phyloP scores from a whole-genome alignment of 2,329 filamentous ascomycete genomes.

The Aaosphaeria arxii region DNA sequence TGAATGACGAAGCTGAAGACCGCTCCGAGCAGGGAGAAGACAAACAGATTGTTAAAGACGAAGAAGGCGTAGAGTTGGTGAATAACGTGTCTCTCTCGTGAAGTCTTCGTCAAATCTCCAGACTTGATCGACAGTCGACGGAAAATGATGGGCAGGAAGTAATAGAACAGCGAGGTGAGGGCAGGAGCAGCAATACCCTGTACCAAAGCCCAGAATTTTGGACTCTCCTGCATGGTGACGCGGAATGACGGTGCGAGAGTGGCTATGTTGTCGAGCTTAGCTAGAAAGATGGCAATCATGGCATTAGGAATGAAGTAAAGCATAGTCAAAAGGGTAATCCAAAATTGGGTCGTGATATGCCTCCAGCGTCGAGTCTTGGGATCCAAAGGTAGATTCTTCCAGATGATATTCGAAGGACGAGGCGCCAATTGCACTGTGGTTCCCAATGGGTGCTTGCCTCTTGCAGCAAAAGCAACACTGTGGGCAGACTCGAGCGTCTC shows the following conservation, averaged over 20 bases:
- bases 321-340: constrained; percentile 76
- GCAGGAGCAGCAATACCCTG: constrained; percentile 91
- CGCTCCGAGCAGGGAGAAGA: constrained; percentile 89
- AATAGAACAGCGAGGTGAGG: constrained; percentile 81
- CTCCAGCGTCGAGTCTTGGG: constrained; percentile 68
- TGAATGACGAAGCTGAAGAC: constrained; percentile 70
- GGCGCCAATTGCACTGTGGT: constrained; percentile 77
- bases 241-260: constrained; percentile 76
- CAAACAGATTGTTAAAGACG: constrained; percentile 91
- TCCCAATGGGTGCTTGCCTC: constrained; percentile 76
- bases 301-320: constrained; percentile 92
- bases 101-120: constrained; percentile 88
- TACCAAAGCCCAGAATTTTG: constrained; percentile 74
- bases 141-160: constrained; percentile 87
- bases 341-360: constrained; percentile 75
- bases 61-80: constrained; percentile 94
- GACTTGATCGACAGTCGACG: constrained; percentile 77
- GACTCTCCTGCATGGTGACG: constrained; percentile 59
- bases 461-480: constrained; percentile 75
- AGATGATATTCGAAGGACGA: constrained; percentile 87
- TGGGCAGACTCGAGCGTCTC: constrained; percentile 86
- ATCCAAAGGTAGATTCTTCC: constrained; percentile 82
- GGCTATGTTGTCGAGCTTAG: constrained; percentile 79
- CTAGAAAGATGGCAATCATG: constrained; percentile 88
- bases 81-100: constrained; percentile 85